Evolutionary conservation across 75 land plant species (phyloP), one percentile per base, ranked within the genome.

Genomic region (Adiantum capillusveneris): DNA sequence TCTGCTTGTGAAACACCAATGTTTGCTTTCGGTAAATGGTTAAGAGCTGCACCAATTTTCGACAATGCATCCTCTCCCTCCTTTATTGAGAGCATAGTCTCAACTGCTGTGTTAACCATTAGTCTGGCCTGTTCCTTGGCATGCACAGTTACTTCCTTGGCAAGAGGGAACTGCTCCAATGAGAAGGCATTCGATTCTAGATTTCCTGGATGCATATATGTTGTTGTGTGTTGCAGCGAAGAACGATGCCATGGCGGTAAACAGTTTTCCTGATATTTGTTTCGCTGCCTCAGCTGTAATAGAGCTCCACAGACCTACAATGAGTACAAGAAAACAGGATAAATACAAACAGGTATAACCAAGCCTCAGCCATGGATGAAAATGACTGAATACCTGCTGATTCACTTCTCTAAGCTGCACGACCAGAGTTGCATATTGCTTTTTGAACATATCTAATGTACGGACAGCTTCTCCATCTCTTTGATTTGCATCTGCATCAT

Each of bases 71-170:
- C 70, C 20, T 70, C 84, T 36, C 73, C 87, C 22, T 68, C 84
- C 50, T 76, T 75, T 19, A 80, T 20, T 0, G 77, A 72, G 25
- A 63, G 59, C 31, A 82, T 55, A 25, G 83, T 82, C 89, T 90
- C 91, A 48, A 93, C 70, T 24, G 96, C 85, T 46, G 65, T 75
- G 67, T 73, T 65, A 13, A 95, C 88, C 88, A 95, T 78, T 11
- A 57, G 53, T 44, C 66, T 77, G 7, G 99, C 96, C 49, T 78
- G 84, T 42, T 56, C 64, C 64, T 78, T 81, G 50, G 99, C 81
- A 25, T 69, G 70, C 53, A 78, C 66, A 41, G 83, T 56, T 50
- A 95, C 76, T 61, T 90, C 92, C 54, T 44, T 62, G 12, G 79
- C 79, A 61, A 72, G 71, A 24, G 83, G 67, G 56, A 53, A 80